These are phyloP conservation scores for Litsea cubeba DNA, from an alignment of 164 flowering plant genomes.

Conservation along the genomic window DNA sequence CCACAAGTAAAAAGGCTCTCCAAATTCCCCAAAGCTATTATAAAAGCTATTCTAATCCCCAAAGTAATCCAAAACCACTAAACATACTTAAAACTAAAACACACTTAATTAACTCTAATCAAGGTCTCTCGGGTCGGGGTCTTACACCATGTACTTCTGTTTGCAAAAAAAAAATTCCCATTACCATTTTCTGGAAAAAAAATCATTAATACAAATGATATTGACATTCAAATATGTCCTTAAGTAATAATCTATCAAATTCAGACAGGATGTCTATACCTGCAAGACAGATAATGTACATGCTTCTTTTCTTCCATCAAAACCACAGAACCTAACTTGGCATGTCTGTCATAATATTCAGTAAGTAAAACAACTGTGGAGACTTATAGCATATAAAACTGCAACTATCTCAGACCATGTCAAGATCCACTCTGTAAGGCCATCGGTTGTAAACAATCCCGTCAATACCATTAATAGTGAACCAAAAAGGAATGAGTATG, in stretches of 20 bases:
- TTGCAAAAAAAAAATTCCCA: not conserved
- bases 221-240: too few species aligned
- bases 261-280: not conserved
- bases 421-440: slow-evolving; percentile 68
- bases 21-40: too few species aligned
- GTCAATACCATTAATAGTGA: slow-evolving; percentile 64
- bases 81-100: too few species aligned
- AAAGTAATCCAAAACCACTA: too few species aligned
- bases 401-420: slow-evolving; percentile 70
- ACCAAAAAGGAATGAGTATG: slow-evolving; percentile 85
- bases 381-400: slow-evolving; percentile 85
- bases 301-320: not conserved
- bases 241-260: not conserved
- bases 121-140: too few species aligned
- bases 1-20: too few species aligned
- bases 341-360: not conserved
- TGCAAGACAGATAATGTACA: not conserved
- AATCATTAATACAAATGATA: too few species aligned
- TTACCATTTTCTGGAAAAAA: not conserved
- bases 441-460: slow-evolving; percentile 50
- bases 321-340: not conserved
- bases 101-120: too few species aligned
- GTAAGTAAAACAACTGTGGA: not conserved
- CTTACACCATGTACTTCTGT: not conserved
- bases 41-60: too few species aligned